phyloP scores from a whole-genome alignment of 495 filamentous ascomycete genomes.

The Parathielavia hyrcaniae region DNA sequence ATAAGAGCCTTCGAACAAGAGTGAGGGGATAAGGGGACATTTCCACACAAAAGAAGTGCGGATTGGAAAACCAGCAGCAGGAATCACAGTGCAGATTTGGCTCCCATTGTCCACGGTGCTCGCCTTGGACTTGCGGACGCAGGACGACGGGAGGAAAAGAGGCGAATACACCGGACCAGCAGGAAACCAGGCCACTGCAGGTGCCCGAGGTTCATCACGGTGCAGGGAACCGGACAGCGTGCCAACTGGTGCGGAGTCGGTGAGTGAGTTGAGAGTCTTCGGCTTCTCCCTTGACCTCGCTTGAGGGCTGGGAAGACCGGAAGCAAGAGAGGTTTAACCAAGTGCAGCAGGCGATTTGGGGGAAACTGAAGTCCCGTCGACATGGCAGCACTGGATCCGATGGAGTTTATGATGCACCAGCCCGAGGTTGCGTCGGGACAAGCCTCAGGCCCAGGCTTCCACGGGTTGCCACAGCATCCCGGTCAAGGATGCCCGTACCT shows the following conservation, averaged over 20 bases:
- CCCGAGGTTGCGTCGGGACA: constrained; percentile 4
- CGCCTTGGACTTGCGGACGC: neutral
- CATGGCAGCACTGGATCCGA: constrained; percentile 20
- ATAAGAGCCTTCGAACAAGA: too few relatives aligned
- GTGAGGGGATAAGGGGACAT: too few relatives aligned
- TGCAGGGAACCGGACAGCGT: neutral
- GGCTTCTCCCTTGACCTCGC: too few relatives aligned
- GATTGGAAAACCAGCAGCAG: neutral
- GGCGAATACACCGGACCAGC: neutral
- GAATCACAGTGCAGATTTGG: neutral
- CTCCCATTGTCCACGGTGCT: neutral
- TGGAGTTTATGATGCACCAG: constrained; percentile 25
- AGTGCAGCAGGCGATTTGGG: neutral
- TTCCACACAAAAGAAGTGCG: too few relatives aligned
- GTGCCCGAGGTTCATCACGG: neutral
- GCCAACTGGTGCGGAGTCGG: neutral
- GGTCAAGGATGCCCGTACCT: constrained; percentile 19
- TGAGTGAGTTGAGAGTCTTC: too few relatives aligned
- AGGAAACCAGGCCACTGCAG: neutral
- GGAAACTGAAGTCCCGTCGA: neutral
- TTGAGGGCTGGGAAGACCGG: too few relatives aligned
- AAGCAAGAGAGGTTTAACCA: too few relatives aligned
- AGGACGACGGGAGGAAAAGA: neutral
- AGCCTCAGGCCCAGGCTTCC: neutral
- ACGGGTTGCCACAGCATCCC: constrained; percentile 8